Evolutionary conservation across 345 rosid genomes (phyloP).

Genomic region (Psidium friedrichsthalianum): DNA sequence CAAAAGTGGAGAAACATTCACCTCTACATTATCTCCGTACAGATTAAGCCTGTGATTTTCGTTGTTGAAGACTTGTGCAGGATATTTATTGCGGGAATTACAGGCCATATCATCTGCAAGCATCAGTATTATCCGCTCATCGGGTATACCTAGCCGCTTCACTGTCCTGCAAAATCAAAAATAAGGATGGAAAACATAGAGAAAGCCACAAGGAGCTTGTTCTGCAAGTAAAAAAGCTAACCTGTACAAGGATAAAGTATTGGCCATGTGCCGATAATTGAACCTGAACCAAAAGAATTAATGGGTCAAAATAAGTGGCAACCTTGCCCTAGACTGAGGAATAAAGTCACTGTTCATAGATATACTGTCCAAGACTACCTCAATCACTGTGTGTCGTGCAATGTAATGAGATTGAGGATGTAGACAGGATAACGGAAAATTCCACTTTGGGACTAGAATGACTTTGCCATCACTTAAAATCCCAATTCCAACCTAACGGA

Average conservation of each 20-base stretch:
- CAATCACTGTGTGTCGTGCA: background rate
- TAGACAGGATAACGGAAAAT: background rate
- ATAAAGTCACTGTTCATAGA: background rate
- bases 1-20: slow-evolving; percentile 11
- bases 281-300: slow-evolving; percentile 49
- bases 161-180: slow-evolving; percentile 59
- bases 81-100: slow-evolving; percentile 84
- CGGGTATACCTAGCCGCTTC: slow-evolving; percentile 90
- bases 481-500: background rate
- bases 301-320: background rate
- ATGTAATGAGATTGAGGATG: background rate
- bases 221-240: slow-evolving; percentile 5
- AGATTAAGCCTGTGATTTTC: slow-evolving; percentile 90
- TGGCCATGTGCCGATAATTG: slow-evolving; percentile 96
- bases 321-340: background rate
- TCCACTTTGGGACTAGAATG: rapidly evolving
- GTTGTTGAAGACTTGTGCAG: slow-evolving; percentile 97
- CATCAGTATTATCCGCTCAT: slow-evolving; percentile 92
- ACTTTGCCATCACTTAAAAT: background rate
- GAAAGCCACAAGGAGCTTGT: background rate
- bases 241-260: slow-evolving; percentile 91
- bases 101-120: slow-evolving; percentile 99
- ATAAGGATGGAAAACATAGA: background rate
- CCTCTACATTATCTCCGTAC: slow-evolving; percentile 99
- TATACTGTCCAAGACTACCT: background rate